Base-by-base conservation (phyloP, 2,329 filamentous ascomycete genomes). In the Orbilia ellipsospora region DNA sequence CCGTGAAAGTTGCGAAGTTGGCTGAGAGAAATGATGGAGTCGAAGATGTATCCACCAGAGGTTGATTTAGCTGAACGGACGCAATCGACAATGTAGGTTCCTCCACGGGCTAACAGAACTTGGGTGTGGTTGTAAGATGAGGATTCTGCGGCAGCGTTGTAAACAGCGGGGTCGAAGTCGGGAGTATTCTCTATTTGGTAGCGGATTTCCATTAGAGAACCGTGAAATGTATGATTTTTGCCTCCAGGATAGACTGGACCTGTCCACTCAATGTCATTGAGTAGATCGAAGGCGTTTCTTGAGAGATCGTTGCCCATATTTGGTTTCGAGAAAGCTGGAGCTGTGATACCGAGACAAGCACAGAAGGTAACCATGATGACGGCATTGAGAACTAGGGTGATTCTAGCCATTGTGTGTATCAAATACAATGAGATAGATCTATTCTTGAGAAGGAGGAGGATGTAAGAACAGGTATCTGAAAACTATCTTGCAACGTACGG, bases 211-310 rank as follows among this genome's bases (percentile, higher is more conserved):
- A 59, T 20, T 16, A 68, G 1, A 12, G 28, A 51, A 3, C 70
- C 64, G 20, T 44, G 52, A 36, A 75, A 68, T 0, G 64, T 75
- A 28, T 68, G 26, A 13, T 69, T 75, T 5, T 16, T 13, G 15
- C 70, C 70, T 16, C 52, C 64, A 12, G 63, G 70, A 16, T 31
- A 23, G 15, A 74, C 63, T 6, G 70, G 50, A 0, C 70, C 63
- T 8, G 63, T 63, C 70, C 63, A 74, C 26, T 51, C 18, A 26
- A 74, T 74, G 16, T 51, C 57, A 28, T 74, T 51, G 31, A 54
- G 10, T 31, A 59, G 1, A 2, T 61, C 28, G 31, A 48, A 31
- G 36, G 4, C 16, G 12, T 36, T 36, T 36, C 8, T 7, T 7
- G 31, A 7, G 6, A 36, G 5, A 2, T 36, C 31, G 31, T 36